Base-by-base conservation (phyloP, 2,329 filamentous ascomycete genomes). In the Arthroderma uncinatum region DNA sequence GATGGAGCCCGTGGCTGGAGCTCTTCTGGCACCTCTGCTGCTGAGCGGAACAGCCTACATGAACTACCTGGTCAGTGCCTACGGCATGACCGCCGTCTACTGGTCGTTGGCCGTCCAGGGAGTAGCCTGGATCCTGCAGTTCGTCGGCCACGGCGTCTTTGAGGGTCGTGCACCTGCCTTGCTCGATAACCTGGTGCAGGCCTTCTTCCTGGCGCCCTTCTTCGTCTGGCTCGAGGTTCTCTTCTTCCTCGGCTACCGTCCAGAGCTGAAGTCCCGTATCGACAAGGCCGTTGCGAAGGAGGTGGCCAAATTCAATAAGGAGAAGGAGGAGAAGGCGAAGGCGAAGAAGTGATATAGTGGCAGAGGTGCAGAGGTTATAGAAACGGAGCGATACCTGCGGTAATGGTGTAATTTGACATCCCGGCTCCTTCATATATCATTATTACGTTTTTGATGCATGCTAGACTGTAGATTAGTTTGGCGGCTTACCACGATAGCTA, bases 221-320 rank as follows among this genome's bases (percentile, higher is more conserved):
- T 98, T 97, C 65, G 92, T 97, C 58, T 98, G 93, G 88, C 86
- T 98, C 65, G 91, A 97, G 75, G 74, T 94, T 23, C 79, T 98
- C 25, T 98, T 98, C 77, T 83, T 79, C 66, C 81, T 94, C 54
- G 93, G 93, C 53, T 98, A 97, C 73, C 82, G 93, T 59, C 87
- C 85, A 1, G 90, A 95, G 71, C 77, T 98, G 64, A 89, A 92
- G 74, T 79, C 81, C 60, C 83, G 92, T 54, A 82, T 97, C 47
- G 83, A 92, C 60, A 83, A 84, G 69, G 83, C 81, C 37, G 88
- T 96, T 2, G 74, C 84, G 67, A 77, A 82, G 64, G 89, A 95
- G 69, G 79, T 96, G 62, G 79, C 82, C 64, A 93, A 89, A 72
- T 85, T 90, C 69, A 83, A 76, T 65, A 83, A 84, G 66, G 74